phyloP scores from a whole-genome alignment of 2,329 filamentous ascomycete species.

The Thermothelomyces thermophilus region DNA sequence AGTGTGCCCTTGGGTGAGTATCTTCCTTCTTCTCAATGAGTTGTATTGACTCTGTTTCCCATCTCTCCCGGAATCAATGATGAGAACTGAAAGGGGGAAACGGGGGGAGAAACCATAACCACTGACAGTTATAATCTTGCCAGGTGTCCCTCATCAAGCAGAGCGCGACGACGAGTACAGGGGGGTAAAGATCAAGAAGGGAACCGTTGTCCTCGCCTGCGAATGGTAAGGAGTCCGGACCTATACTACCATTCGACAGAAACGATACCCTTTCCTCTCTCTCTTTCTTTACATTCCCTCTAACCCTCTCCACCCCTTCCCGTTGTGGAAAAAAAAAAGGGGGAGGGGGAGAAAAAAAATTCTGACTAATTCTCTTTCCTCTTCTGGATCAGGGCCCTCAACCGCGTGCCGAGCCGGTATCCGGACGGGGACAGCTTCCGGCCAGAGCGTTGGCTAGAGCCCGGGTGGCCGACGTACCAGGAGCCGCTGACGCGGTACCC shows the following conservation, averaged over 20 bases:
- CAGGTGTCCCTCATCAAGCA: slow-evolving; percentile 44
- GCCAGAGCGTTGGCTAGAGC: slow-evolving; percentile 57
- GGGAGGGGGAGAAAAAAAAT: no score
- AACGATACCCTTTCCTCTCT: no score
- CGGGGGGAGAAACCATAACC: no score
- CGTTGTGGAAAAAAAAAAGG: no score
- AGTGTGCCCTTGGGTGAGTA: slow-evolving; percentile 45
- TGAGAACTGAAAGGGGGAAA: no score
- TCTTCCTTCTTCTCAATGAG: not conserved
- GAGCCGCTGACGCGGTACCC: slow-evolving; percentile 58
- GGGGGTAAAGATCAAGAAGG: slow-evolving; percentile 43
- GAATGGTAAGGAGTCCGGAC: slow-evolving; percentile 37
- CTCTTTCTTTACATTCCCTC: not conserved
- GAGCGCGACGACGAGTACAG: slow-evolving; percentile 41
- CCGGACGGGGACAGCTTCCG: slow-evolving; percentile 57
- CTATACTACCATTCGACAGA: not conserved
- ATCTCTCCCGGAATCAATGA: no score
- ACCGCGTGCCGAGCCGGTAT: slow-evolving; percentile 52
- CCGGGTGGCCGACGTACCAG: slow-evolving; percentile 58
- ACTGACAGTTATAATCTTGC: not conserved
- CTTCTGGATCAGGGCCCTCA: slow-evolving; percentile 43
- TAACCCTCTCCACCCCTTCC: not conserved
- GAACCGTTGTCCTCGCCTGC: slow-evolving; percentile 43
- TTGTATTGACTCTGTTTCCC: not conserved
- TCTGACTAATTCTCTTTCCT: not conserved